phyloP scores from a whole-genome alignment of 164 flowering plant genomes.

The Cinnamomum micranthum region DNA sequence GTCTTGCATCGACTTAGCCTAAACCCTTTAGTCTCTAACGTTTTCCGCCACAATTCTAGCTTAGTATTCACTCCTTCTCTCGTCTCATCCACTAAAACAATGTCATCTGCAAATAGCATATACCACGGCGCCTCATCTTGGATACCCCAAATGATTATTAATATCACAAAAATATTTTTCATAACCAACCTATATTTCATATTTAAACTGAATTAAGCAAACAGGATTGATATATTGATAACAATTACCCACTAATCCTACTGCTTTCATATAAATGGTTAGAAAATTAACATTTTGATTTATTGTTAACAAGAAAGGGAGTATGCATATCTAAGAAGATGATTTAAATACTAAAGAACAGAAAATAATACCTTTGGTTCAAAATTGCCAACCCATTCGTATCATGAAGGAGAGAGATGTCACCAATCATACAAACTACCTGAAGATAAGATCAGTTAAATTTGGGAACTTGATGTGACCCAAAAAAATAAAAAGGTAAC shows the following conservation, averaged over 20 bases:
- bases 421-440: constrained; percentile 85
- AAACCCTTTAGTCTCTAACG: no score
- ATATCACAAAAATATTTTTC: no score
- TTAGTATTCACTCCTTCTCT: no score
- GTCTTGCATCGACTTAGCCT: no score
- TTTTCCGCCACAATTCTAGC: no score
- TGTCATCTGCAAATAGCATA: no score
- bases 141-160: neutral
- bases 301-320: neutral
- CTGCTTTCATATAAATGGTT: neutral
- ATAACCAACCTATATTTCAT: neutral
- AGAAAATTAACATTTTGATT: neutral
- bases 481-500: neutral
- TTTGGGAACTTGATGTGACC: no score
- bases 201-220: no score
- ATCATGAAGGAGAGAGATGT: constrained; percentile 92
- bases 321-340: neutral
- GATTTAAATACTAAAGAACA: neutral
- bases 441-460: constrained; percentile 21
- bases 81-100: no score
- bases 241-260: neutral
- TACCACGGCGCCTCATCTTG: no score
- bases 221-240: neutral
- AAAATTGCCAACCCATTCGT: constrained; percentile 91
- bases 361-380: constrained; percentile 48